These are phyloP conservation scores for Henckelia pumila DNA, from an alignment of 257 asterid genomes.

Conservation along the genomic window DNA sequence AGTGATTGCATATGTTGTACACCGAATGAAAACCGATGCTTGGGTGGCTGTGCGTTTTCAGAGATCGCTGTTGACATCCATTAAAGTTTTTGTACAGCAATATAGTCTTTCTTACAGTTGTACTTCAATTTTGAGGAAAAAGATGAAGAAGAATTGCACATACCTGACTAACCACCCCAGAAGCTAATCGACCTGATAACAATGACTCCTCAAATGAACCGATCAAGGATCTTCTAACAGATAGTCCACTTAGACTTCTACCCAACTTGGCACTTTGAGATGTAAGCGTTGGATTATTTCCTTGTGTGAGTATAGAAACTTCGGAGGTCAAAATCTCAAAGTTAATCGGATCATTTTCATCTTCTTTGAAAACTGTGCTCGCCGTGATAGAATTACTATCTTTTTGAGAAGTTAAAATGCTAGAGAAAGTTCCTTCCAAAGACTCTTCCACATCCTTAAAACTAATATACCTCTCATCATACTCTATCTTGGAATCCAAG, in stretches of 20 bases:
- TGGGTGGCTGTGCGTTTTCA: background rate
- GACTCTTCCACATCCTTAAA: conserved; percentile 66
- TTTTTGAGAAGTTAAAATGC: conserved; percentile 33
- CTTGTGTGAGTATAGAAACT: conserved; percentile 38
- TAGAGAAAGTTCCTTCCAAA: conserved; percentile 58
- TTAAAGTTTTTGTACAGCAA: background rate
- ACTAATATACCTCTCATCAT: conserved; percentile 44
- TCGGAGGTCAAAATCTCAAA: conserved; percentile 52
- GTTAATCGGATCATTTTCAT: conserved; percentile 42
- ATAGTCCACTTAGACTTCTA: conserved; percentile 58
- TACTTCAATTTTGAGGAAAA: background rate
- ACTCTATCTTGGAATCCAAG: conserved; percentile 37
- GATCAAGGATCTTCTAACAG: conserved; percentile 78
- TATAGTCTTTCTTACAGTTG: background rate
- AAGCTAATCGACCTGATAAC: conserved; percentile 83
- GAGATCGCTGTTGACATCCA: background rate
- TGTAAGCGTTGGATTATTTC: conserved; percentile 32
- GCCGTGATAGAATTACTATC: conserved; percentile 27
- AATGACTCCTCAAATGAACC: conserved; percentile 95
- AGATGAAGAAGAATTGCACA: background rate
- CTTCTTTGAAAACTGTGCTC: conserved; percentile 40
- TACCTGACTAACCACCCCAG: conserved; percentile 73
- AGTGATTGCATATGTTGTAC: background rate
- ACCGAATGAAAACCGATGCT: background rate
- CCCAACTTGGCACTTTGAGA: conserved; percentile 52